phyloP scores from a whole-genome alignment of 176 grass and related monocot genomes.

The Juncus effusus region DNA sequence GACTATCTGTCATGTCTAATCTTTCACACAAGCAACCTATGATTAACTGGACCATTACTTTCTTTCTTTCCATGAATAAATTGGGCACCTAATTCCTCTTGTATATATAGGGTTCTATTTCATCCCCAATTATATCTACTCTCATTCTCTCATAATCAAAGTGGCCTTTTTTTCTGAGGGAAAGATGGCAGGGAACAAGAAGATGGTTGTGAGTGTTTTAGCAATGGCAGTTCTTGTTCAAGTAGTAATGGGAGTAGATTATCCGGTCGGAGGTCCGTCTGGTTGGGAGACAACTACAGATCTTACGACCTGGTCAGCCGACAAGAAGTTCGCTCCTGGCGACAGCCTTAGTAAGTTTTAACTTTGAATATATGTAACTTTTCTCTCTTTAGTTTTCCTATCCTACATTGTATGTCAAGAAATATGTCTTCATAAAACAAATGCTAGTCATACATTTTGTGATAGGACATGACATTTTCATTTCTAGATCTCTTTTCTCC shows the following conservation, averaged over 20 bases:
- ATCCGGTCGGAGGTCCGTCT: slow-evolving; percentile 41
- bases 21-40: slow-evolving; percentile 10
- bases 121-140: background rate
- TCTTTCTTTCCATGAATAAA: background rate
- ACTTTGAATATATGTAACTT: background rate
- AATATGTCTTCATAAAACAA: background rate
- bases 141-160: background rate
- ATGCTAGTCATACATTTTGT: no score
- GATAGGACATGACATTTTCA: no score
- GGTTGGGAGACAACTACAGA: slow-evolving; percentile 67
- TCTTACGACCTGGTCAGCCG: slow-evolving; percentile 44
- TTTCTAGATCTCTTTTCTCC: no score
- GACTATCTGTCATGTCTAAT: slow-evolving; percentile 12
- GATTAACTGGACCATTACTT: background rate
- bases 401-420: background rate
- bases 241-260: slow-evolving; percentile 23
- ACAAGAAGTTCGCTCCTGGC: slow-evolving; percentile 35
- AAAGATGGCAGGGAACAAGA: slow-evolving; percentile 5
- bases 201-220: slow-evolving; percentile 6
- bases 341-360: slow-evolving; percentile 64
- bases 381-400: background rate
- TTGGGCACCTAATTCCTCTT: background rate
- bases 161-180: background rate
- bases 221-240: slow-evolving; percentile 21
- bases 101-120: slow-evolving; percentile 6